Conservation (phyloP, 768 basidiomycete species). For the Botryobasidium botryosum region DNA sequence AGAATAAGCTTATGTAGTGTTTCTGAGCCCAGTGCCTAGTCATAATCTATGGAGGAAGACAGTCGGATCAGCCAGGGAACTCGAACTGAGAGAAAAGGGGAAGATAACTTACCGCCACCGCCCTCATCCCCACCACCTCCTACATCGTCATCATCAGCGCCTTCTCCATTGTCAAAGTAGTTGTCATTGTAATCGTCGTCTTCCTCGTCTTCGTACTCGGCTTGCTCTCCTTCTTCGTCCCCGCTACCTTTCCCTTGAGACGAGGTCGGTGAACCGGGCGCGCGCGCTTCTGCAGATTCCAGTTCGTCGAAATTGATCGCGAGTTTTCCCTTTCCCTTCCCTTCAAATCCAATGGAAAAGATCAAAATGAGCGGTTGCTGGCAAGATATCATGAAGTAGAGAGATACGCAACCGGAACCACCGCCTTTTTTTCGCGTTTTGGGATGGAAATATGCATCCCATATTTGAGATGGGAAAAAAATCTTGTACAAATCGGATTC, state of each 20-base stretch:
- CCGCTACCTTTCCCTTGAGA: constrained; percentile 36
- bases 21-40: too few species aligned
- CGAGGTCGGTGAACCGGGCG: background rate
- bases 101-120: constrained; percentile 32
- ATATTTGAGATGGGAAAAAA: constrained; percentile 63
- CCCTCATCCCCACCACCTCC: constrained; percentile 52
- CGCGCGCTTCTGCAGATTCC: constrained; percentile 40
- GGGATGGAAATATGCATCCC: constrained; percentile 67
- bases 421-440: constrained; percentile 39
- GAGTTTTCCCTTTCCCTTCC: constrained; percentile 22
- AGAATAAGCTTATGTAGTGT: too few species aligned
- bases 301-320: constrained; percentile 48
- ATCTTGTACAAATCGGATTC: constrained; percentile 51
- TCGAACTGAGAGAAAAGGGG: background rate
- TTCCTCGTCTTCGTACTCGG: constrained; percentile 60
- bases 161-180: constrained; percentile 83
- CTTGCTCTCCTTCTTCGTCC: constrained; percentile 50
- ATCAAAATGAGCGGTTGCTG: constrained; percentile 4
- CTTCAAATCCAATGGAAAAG: background rate
- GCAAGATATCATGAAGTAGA: background rate
- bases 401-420: constrained; percentile 3
- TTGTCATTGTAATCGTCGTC: constrained; percentile 85
- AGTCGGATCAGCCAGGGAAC: background rate
- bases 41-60: background rate
- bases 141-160: constrained; percentile 60